A percentile compares a stretch with the other conserved stretches of the same genome.
Evolutionary conservation across 768 basidiomycete species (phyloP).

Genomic region (Leccinum imitatum): DNA sequence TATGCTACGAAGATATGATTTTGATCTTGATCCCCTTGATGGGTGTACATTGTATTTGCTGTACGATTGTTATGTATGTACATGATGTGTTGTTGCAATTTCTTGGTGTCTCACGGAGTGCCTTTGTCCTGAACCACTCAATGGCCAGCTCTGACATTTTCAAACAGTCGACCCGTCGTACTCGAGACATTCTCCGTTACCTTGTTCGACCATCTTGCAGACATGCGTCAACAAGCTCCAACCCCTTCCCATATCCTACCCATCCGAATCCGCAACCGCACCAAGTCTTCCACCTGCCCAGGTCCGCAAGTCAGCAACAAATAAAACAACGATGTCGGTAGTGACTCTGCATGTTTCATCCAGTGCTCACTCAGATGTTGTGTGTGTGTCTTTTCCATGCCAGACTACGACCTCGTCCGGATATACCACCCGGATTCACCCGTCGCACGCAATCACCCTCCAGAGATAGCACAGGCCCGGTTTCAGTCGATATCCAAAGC

Average conservation of each 20-base stretch:
- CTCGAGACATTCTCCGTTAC: conserved; percentile 7
- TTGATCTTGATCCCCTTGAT: background rate
- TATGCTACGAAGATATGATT: background rate
- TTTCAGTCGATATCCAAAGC: conserved; percentile 71
- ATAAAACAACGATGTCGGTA: conserved; percentile 59
- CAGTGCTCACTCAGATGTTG: conserved; percentile 3
- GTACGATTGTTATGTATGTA: background rate
- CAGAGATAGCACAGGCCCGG: conserved; percentile 55
- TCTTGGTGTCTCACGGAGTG: background rate
- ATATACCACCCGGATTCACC: conserved; percentile 78
- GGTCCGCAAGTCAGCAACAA: conserved; percentile 48
- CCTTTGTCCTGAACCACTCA: background rate
- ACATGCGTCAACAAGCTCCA: conserved; percentile 22
- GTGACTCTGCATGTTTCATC: conserved; percentile 18
- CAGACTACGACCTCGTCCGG: conserved; percentile 79
- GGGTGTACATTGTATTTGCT: background rate
- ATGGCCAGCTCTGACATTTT: conserved; percentile 11
- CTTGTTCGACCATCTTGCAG: conserved; percentile 12
- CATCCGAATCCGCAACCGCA: conserved; percentile 55
- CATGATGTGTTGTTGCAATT: background rate
- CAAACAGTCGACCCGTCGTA: conserved; percentile 2
- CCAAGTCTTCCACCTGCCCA: conserved; percentile 62
- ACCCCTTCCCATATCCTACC: conserved; percentile 51
- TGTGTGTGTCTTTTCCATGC: background rate
- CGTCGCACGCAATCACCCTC: conserved; percentile 38